Percentiles rank a stretch among this genome's conserved stretches.
Conservation (phyloP, 129 eudicot species). For the Tanacetum coccineum region DNA sequence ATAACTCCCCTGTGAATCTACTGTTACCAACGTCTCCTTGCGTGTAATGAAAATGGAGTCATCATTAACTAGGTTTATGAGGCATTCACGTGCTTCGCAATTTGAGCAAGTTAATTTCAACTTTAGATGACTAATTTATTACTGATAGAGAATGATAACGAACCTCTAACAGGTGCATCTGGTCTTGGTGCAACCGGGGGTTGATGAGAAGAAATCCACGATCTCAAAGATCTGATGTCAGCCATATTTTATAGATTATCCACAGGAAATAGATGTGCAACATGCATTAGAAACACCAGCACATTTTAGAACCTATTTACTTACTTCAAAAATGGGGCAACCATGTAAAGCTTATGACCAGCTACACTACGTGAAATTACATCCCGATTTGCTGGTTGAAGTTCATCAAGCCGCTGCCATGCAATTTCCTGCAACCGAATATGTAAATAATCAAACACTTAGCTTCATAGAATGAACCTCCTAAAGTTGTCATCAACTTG, state of each 20-base stretch:
- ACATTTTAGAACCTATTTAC: slow-evolving; percentile 16
- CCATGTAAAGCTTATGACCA: slow-evolving; percentile 99
- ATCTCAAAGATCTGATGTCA: slow-evolving; percentile 62
- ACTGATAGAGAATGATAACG: not conserved
- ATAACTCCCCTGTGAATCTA: too few species aligned
- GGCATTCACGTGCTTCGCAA: too few species aligned
- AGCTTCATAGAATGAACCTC: not conserved
- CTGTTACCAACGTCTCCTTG: too few species aligned
- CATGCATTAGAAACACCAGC: not conserved
- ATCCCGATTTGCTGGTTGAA: slow-evolving; percentile 67
- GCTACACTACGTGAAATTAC: slow-evolving; percentile 83
- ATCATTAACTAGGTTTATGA: too few species aligned
- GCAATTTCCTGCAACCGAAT: slow-evolving; percentile 78
- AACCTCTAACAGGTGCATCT: slow-evolving; percentile 69
- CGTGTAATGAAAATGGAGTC: too few species aligned
- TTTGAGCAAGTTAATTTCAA: too few species aligned
- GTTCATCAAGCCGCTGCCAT: slow-evolving; percentile 96
- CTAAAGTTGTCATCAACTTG: not conserved
- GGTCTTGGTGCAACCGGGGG: slow-evolving; percentile 58
- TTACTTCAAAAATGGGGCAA: slow-evolving; percentile 87
- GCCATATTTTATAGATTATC: not conserved
- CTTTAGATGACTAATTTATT: not conserved
- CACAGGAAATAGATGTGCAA: not conserved
- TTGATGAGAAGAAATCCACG: slow-evolving; percentile 78
- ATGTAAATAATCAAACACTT: not conserved